Percentiles rank a stretch among this genome's conserved stretches.
Evolutionary conservation across 352 stramenopile genomes (phyloP).

Genomic region (Pythium phragmiticola): DNA sequence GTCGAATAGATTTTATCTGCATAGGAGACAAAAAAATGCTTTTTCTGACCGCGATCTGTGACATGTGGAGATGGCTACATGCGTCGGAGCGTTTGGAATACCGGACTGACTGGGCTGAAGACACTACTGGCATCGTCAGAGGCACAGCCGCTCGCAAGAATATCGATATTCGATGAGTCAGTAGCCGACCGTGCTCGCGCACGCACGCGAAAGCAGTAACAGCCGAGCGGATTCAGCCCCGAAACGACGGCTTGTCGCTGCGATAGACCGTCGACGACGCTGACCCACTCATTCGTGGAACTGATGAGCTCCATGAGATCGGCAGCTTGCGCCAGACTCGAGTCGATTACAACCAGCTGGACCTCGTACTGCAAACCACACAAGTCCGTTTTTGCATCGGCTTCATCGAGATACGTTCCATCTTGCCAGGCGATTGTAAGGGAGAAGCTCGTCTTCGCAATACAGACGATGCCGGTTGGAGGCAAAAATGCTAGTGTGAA

Average conservation of each 20-base stretch:
- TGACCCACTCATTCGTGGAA: conserved; percentile 17
- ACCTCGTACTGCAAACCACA: conserved; percentile 25
- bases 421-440: conserved; percentile 32
- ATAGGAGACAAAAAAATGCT: background rate
- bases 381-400: background rate
- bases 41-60: background rate
- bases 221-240: conserved; percentile 24
- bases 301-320: conserved; percentile 15
- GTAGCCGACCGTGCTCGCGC: conserved; percentile 4
- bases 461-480: conserved; percentile 23
- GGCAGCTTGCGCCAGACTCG: conserved; percentile 9
- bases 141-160: background rate
- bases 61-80: conserved; percentile 27
- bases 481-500: conserved; percentile 24
- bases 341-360: conserved; percentile 28
- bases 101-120: conserved; percentile 28
- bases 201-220: conserved; percentile 36
- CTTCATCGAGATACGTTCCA: conserved; percentile 1
- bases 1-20: background rate
- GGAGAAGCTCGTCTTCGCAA: conserved; percentile 31
- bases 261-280: background rate
- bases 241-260: conserved; percentile 22
- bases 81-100: conserved; percentile 29
- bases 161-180: background rate
- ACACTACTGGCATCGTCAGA: conserved; percentile 23